These are phyloP conservation scores for Fusarium acutatum DNA, from an alignment of 2,329 filamentous ascomycete genomes.

Conservation along the genomic window DNA sequence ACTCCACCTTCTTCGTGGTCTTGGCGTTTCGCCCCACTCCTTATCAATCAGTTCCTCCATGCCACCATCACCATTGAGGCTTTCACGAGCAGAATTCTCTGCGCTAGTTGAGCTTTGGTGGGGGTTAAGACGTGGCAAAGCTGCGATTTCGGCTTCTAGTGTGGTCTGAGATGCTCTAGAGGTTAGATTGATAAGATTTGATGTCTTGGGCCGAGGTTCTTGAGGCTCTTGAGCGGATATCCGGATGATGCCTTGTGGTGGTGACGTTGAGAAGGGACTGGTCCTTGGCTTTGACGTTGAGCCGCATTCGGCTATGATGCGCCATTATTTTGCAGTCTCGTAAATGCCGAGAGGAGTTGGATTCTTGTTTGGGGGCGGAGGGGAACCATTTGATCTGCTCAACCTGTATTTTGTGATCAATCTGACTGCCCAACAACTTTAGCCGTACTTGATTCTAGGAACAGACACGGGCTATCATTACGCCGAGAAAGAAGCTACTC, in stretches of 20 bases:
- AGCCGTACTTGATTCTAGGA: background rate
- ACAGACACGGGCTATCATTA: background rate
- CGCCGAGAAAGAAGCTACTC: background rate
- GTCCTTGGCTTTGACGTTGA: background rate
- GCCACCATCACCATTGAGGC: conserved; percentile 26
- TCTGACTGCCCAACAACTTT: background rate
- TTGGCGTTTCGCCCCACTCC: conserved; percentile 11
- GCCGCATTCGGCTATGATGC: conserved; percentile 1
- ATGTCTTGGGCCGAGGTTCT: background rate
- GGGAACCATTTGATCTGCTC: background rate
- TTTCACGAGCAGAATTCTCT: conserved; percentile 15
- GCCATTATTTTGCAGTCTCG: background rate
- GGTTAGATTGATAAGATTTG: conserved; percentile 21
- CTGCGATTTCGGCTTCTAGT: conserved; percentile 12
- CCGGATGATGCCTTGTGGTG: background rate
- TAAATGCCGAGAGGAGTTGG: background rate
- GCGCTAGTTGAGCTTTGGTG: conserved; percentile 13
- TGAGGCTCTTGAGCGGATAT: background rate
- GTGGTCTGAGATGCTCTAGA: background rate
- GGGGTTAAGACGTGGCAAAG: background rate
- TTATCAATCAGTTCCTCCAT: conserved; percentile 39
- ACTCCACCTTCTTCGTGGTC: conserved; percentile 1
- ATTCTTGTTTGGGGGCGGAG: background rate
- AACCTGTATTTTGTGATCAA: background rate
- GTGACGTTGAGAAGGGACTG: background rate